Evolutionary conservation across 306 rosid genomes (phyloP), one percentile per base, ranked within the genome.

Genomic region (Trifolium pratense): DNA sequence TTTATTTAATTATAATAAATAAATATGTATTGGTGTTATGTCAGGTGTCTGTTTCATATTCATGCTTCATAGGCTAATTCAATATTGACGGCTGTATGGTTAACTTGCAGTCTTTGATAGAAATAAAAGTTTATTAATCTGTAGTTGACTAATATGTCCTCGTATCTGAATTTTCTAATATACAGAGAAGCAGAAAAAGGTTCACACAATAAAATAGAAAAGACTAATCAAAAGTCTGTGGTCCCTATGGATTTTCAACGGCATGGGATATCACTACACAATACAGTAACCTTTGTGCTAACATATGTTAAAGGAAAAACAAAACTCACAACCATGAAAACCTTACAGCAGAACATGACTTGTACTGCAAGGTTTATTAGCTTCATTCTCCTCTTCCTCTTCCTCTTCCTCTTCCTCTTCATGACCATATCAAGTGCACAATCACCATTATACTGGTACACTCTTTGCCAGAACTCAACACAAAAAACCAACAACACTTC

Each of bases 371-470:
- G 43, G 21, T 32, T 15, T 61, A 45, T 61, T 6, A 32, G 25
- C 45, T 61, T 61, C 45, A 61, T n/a, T 36, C 42, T 59, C 25
- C 46, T 55, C 18, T 4, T 16, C 17, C 16, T 21, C n/a, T 32
- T 37, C 26, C n/a, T n/a, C n/a, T n/a, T 59, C 25, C 46, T 55
- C 18, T 4, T 16, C 17, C 16, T 21, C n/a, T 32, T 37, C 26
- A 45, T 75, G 45, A 65, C 20, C 29, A 0, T 31, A 13, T 9
- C 66, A 70, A 17, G 0, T 49, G 77, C 76, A 25, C 72, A 78
- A 62, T 5, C 72, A 0, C 56, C 81, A 62, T 40, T 2, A 9
- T 71, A 39, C 51, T 7, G 0, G 25, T 6, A 11, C 52, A 31
- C 2, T 53, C 5, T 0, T 2, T 78, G 82, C 25, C 20, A 18